Percentiles rank a stretch among this genome's conserved stretches.
These are phyloP conservation scores for Phytomonas sp. DNA, from an alignment of 208 protist genomes.

Conservation along the genomic window DNA sequence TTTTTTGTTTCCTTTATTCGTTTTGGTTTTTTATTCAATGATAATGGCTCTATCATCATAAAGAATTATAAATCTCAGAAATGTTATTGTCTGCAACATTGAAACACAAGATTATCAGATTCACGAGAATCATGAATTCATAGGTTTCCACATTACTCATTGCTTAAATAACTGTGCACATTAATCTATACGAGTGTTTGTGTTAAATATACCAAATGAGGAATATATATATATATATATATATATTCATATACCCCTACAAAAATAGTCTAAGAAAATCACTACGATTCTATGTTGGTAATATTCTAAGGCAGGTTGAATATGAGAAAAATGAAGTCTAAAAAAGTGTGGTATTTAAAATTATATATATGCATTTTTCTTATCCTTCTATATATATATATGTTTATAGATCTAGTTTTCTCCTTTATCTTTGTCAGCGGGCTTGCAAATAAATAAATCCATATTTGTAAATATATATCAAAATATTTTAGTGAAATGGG, in stretches of 20 bases:
- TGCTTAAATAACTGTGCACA: neutral
- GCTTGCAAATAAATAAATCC: neutral
- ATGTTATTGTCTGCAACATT: neutral
- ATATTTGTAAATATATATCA: conserved; percentile 8
- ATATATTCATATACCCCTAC: neutral
- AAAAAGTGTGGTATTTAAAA: neutral
- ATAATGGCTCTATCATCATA: neutral
- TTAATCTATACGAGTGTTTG: neutral
- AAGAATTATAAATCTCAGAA: neutral
- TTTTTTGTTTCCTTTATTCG: neutral
- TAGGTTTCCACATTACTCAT: neutral
- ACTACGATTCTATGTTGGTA: neutral
- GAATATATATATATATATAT: conserved; percentile 1
- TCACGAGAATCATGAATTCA: neutral
- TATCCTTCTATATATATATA: neutral
- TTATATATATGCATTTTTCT: neutral
- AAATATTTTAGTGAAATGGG: neutral
- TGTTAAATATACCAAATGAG: neutral
- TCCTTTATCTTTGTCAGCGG: conserved; percentile 5
- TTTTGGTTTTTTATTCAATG: neutral
- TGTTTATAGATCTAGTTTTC: neutral
- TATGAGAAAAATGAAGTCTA: neutral
- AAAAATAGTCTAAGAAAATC: neutral
- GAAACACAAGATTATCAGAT: neutral
- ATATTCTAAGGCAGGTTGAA: neutral